Base-by-base conservation (phyloP, 345 rosid species). In the Eutrema heterophyllum region DNA sequence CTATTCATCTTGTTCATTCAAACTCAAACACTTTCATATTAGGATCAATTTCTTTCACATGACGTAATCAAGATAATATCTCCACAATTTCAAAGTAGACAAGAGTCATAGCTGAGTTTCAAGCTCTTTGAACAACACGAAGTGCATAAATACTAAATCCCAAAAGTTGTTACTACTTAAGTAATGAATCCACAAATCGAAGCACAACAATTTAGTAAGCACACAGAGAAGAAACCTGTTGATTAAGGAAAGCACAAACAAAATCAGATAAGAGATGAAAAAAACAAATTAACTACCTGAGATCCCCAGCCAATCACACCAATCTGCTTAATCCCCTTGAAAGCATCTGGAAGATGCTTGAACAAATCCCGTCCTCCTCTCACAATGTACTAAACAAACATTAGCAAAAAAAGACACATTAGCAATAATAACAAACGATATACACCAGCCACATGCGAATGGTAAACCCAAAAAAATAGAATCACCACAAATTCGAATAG, bases 301-400 rank as follows among this genome's bases (percentile, higher is more conserved):
- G 98, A 93, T 15, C 97, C 98, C 98, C 94, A 93, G 12, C 97
- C 98, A 58, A 93, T 84, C 5, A 93, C 96, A 21, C 97, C 98
- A 52, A 93, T 93, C 81, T 93, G 97, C 85, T 88, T 88, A 72
- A 93, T 81, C 21, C 98, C 98, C 71, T 86, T 89, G 77, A 93
- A 86, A 33, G 96, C 96, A 64, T 88, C 94, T 0, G 91, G 92
- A 65, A 91, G 80, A 85, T 86, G 78, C 33, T 85, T 83, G 86
- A 93, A 93, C 83, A 93, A 83, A 73, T 93, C 87, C 57, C 98
- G 87, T 32, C 98, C 96, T 73, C 98, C 98, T 88, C 89, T 94
- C 83, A 94, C 98, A 78, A 91, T 91, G 79, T 83, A 91, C 98
- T 94, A 51, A 74, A 73, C 46, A 71, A 40, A 26, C 0, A 24